phyloP scores from a whole-genome alignment of 768 basidiomycete species.

The Leucocoprinus sp. region DNA sequence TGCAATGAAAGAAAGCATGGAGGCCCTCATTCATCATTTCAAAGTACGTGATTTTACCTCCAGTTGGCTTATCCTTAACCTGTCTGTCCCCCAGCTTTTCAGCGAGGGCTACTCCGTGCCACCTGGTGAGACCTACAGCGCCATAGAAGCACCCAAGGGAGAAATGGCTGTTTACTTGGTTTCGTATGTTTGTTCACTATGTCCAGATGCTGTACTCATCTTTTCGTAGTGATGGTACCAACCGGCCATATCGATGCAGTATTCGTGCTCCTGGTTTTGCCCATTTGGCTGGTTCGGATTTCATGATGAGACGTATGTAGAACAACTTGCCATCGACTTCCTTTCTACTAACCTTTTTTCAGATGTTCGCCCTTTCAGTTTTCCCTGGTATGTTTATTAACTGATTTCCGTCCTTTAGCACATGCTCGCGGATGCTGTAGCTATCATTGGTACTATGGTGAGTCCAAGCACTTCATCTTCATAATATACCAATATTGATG shows the following conservation, averaged over 20 bases:
- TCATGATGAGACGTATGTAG: conserved; percentile 89
- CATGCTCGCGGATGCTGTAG: conserved; percentile 90
- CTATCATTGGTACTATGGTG: conserved; percentile 97
- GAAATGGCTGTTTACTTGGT: conserved; percentile 99
- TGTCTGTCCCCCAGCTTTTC: conserved; percentile 55
- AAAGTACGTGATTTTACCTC: conserved; percentile 44
- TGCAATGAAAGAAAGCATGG: conserved; percentile 99
- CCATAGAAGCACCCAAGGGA: conserved; percentile 97
- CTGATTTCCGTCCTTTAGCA: conserved; percentile 39
- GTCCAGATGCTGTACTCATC: background rate
- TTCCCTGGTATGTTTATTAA: conserved; percentile 15
- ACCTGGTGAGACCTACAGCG: conserved; percentile 91
- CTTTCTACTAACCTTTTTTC: conserved; percentile 14
- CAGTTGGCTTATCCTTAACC: background rate
- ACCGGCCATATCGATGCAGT: conserved; percentile 94
- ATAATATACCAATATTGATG: background rate
- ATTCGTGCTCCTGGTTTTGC: conserved; percentile 97
- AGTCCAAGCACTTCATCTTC: conserved; percentile 19
- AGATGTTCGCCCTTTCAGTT: conserved; percentile 33
- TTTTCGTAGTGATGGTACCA: conserved; percentile 71
- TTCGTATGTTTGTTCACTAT: conserved; percentile 47
- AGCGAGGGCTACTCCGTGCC: conserved; percentile 97
- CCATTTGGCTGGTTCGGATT: conserved; percentile 92
- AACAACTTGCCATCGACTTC: conserved; percentile 7
- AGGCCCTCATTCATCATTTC: conserved; percentile 96